phyloP scores from a whole-genome alignment of 2,329 filamentous ascomycete species.

The Mycosphaerella sp. region DNA sequence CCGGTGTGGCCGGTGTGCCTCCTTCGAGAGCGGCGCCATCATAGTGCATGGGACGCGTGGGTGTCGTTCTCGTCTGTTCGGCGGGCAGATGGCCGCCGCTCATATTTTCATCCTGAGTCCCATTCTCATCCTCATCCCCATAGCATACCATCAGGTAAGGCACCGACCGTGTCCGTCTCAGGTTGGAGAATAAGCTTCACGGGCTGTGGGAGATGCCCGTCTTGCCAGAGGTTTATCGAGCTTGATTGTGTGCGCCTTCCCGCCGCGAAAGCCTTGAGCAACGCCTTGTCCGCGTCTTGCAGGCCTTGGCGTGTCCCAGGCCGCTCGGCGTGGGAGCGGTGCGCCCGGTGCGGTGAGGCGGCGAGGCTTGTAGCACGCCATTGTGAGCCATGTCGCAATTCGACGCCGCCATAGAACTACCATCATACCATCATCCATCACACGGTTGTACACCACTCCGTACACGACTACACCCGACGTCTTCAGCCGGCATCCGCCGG shows the following conservation, averaged over 20 bases:
- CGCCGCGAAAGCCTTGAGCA: constrained; percentile 9
- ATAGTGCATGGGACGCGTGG: not conserved
- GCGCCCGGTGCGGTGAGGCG: constrained; percentile 1
- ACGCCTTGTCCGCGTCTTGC: not conserved
- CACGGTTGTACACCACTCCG: too few relatives aligned
- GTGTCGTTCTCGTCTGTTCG: not conserved
- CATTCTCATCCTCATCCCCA: too few relatives aligned
- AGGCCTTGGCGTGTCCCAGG: constrained; percentile 10
- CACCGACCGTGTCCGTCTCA: too few relatives aligned
- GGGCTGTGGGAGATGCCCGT: constrained; percentile 8
- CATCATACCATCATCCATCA: too few relatives aligned
- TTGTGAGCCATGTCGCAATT: too few relatives aligned
- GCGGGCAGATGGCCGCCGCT: not conserved
- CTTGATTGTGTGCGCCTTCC: constrained; percentile 5
- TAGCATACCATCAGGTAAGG: too few relatives aligned
- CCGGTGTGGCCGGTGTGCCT: not conserved
- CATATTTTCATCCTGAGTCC: not conserved
- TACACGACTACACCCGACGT: too few relatives aligned
- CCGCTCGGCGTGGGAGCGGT: not conserved
- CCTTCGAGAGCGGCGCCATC: not conserved
- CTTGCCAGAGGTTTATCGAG: not conserved
- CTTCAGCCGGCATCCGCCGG: too few relatives aligned
- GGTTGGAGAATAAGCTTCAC: constrained; percentile 13
- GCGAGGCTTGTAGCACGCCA: too few relatives aligned
- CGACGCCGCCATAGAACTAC: too few relatives aligned